Base-by-base conservation (phyloP, 2,329 filamentous ascomycete species). In the Tolypocladium nubicola region DNA sequence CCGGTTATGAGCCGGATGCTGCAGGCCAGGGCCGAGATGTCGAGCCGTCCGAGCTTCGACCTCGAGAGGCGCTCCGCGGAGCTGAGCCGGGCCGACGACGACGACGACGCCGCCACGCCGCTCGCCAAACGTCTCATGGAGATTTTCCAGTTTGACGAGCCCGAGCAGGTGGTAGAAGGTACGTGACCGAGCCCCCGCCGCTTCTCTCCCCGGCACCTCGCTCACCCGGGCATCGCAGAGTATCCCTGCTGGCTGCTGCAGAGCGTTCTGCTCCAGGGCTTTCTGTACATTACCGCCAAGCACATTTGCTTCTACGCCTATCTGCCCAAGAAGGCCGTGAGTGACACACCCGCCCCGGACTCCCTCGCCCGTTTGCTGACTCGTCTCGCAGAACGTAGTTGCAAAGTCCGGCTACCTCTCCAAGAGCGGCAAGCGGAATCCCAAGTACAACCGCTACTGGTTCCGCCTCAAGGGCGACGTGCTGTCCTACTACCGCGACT, bases 291-390 rank as follows among this genome's bases (percentile, higher is more conserved):
- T 67, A 97, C 94, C 0, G 80, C 88, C 60, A 88, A 87, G 64
- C 94, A 99, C 69, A 88, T 97, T 60, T 97, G 92, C 73, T 99
- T 97, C 71, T 97, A 97, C 69, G 91, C 94, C 43, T 97, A 97
- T 69, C 80, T 97, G n/a, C 91, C 91, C 8, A 95, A 92, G 77
- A 96, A 94, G 78, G 84, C 88, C 55, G 88, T 89, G 77, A 72
- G 85, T 89, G 77, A 72, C 85, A 50, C 19, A 19, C 47, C 47
- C 26, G 13, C 67, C 26, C 52, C 30, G 45, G 9, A 38, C 4
- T 21, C 23, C 14, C n/a, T 13, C 11, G 16, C 21, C 9, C 49
- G 41, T 8, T 11, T 21, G 54, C 65, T 70, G n/a, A 68, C 41
- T 7, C 4, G 30, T 21, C 16, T 8, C 30, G 40, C 69, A 89